Percentiles rank a stretch among this genome's conserved stretches.
phyloP scores from a whole-genome alignment of 139 green algal genomes.

The Micractinium sp. region DNA sequence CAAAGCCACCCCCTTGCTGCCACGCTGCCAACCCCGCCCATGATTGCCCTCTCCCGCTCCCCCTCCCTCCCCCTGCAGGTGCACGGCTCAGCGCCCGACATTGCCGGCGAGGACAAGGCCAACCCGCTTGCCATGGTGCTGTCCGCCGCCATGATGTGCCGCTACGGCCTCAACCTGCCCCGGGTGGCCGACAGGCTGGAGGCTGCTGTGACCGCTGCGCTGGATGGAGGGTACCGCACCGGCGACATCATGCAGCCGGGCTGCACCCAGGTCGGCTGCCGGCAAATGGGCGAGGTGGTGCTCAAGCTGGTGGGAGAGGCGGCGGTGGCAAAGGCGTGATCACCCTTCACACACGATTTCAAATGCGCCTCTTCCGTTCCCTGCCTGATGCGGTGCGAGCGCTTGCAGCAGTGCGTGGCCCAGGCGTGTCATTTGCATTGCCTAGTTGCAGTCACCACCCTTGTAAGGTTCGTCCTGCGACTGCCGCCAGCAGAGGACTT shows the following conservation, averaged over 20 bases:
- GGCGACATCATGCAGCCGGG: constrained; percentile 90
- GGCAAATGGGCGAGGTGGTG: constrained; percentile 83
- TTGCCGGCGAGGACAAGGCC: constrained; percentile 92
- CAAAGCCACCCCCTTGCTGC: background rate
- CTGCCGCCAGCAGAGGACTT: no score
- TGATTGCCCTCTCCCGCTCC: no score
- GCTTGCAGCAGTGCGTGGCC: no score
- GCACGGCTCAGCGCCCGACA: constrained; percentile 97
- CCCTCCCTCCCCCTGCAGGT: constrained; percentile 58
- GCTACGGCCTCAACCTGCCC: constrained; percentile 92
- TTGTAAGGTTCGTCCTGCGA: no score
- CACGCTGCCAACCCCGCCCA: background rate
- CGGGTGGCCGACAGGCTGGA: constrained; percentile 86
- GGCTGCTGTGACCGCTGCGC: constrained; percentile 77
- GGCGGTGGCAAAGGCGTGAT: background rate
- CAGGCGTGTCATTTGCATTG: no score
- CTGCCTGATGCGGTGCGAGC: no score
- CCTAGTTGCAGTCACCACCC: no score
- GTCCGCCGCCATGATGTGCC: constrained; percentile 98
- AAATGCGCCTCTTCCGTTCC: no score
- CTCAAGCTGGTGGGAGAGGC: constrained; percentile 26
- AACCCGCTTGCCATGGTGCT: constrained; percentile 96
- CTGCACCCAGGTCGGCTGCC: constrained; percentile 82
- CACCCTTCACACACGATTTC: background rate
- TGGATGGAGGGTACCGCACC: constrained; percentile 92